A percentile compares a stretch with the other conserved stretches of the same genome.
Conservation (phyloP, 2,329 filamentous ascomycete genomes). For the Penicillium sp. region DNA sequence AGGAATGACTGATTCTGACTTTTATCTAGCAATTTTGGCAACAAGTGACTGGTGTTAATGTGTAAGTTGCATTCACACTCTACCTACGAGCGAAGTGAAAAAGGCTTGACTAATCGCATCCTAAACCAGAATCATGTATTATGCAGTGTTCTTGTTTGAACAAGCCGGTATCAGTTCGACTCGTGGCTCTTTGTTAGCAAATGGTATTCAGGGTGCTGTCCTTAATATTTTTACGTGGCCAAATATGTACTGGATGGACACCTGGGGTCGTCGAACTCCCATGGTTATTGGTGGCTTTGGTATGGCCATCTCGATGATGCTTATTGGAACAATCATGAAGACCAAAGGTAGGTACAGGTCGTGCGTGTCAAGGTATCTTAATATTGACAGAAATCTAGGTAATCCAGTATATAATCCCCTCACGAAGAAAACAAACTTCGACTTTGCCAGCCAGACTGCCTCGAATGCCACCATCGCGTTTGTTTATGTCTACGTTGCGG, state of each 20-base stretch:
- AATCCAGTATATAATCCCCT: constrained; percentile 19
- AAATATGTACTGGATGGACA: constrained; percentile 31
- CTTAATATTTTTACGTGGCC: constrained; percentile 31
- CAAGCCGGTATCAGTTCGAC: constrained; percentile 27
- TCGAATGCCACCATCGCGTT: constrained; percentile 28
- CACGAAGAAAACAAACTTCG: constrained; percentile 25
- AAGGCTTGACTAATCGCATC: neutral
- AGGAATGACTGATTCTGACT: neutral
- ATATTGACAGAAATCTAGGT: constrained; percentile 7
- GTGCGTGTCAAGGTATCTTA: neutral
- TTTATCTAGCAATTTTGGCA: constrained; percentile 22
- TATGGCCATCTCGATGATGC: constrained; percentile 30
- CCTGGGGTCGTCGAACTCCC: constrained; percentile 28
- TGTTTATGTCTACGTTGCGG: constrained; percentile 30
- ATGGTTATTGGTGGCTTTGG: constrained; percentile 27
- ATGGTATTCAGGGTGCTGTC: constrained; percentile 30
- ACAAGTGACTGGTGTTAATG: constrained; percentile 24
- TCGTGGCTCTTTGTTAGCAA: constrained; percentile 26
- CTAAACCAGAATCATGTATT: constrained; percentile 27
- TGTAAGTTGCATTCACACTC: constrained; percentile 7
- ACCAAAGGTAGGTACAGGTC: constrained; percentile 16
- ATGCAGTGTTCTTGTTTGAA: constrained; percentile 31
- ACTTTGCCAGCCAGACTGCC: constrained; percentile 11
- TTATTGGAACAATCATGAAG: constrained; percentile 29
- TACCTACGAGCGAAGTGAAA: neutral